These are phyloP conservation scores for Litchi chinensis DNA, from an alignment of 345 rosid genomes.

Conservation along the genomic window DNA sequence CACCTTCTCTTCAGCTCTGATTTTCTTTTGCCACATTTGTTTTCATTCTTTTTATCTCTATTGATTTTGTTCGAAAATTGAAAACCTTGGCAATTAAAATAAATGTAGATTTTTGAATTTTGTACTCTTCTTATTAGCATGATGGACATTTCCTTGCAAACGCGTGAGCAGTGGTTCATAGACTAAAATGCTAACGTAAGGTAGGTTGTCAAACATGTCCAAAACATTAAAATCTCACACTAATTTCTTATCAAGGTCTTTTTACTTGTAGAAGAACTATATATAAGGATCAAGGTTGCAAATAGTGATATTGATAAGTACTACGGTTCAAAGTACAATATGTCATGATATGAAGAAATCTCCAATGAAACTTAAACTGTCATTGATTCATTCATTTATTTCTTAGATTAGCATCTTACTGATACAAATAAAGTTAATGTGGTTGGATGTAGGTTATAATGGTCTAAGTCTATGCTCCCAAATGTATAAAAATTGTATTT, in stretches of 20 bases:
- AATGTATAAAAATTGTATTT: neutral
- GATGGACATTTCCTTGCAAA: neutral
- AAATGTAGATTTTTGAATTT: neutral
- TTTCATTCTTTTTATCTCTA: neutral
- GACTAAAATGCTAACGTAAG: neutral
- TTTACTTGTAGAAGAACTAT: neutral
- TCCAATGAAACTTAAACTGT: neutral
- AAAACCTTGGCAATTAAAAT: neutral
- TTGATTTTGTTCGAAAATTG: neutral
- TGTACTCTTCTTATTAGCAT: neutral
- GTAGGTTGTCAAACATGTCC: too few relatives aligned
- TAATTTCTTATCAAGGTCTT: neutral
- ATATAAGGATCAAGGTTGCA: neutral
- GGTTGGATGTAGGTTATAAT: neutral
- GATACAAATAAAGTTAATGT: neutral
- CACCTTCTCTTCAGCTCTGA: conserved; percentile 3
- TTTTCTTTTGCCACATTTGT: neutral
- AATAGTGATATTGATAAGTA: neutral
- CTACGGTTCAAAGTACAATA: neutral
- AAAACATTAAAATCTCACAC: neutral
- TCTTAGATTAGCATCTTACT: neutral
- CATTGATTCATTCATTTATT: too few relatives aligned
- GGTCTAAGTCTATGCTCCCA: neutral
- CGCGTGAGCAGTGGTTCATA: neutral
- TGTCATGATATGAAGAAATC: neutral